Evolutionary conservation across 1,139 yeast species (phyloP), one percentile per base, ranked within the genome.

Genomic region (Candida glucosophila): DNA sequence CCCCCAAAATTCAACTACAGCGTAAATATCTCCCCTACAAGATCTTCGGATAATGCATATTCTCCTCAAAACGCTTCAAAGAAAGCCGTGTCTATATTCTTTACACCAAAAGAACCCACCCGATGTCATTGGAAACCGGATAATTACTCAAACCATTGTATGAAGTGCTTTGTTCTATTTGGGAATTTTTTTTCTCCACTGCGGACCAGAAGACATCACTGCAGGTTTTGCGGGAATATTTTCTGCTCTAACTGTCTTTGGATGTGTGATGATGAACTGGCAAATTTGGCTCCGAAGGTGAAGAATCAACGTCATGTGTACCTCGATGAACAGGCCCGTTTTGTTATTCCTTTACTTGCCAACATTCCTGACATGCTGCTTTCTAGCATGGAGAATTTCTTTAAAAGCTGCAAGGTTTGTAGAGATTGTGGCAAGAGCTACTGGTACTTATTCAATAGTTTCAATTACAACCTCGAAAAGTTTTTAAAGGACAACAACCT

Each of bases 111-210:
- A n/a, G 67, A 58, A 33, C 69, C 69, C 10, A 56, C 61, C 4
- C 66, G 52, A 27, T 37, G 32, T 7, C 70, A 63, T 43, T 63
- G 70, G 70, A 55, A 55, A 35, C 57, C 66, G 5, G 53, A 62
- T 36, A 47, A 40, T 26, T 49, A 42, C 24, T 47, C 65, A 14
- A 49, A 49, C 29, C 56, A 57, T 34, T 63, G 70, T 40, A 58
- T 58, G 61, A 54, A 52, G 33, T 63, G 69, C 36, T 58, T 59
- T 32, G 51, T 47, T 20, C 41, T 48, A 5, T 59, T 63, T 36
- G 55, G 59, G 13, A 51, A 44, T 25, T 47, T 59, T 22, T 47
- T 52, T 37, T 32, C 31, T 14, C 48, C 51, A 5, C 53, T 43
- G 24, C 33, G 49, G 12, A 43, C 43, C 19, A 39, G 65, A 24